Conservation (phyloP, 345 rosid genomes). For the Geranium brycei region DNA sequence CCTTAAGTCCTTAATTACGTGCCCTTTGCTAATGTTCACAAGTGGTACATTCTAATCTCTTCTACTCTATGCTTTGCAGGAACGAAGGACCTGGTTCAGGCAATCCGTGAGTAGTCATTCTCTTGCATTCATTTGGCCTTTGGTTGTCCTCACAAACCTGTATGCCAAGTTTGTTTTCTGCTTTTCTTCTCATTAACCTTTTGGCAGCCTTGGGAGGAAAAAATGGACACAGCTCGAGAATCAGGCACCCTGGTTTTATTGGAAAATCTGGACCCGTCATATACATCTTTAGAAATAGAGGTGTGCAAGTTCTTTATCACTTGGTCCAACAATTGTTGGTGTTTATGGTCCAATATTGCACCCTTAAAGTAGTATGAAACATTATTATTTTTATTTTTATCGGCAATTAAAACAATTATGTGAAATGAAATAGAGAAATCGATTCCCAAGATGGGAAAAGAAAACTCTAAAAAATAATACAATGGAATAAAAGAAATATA, state of each 20-base stretch:
- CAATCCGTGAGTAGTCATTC: conserved; percentile 22
- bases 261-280: conserved; percentile 47
- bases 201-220: conserved; percentile 37
- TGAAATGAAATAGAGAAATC: too few relatives aligned
- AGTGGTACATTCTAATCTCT: not conserved
- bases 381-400: too few relatives aligned
- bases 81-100: conserved; percentile 30
- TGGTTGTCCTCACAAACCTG: not conserved
- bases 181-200: conserved; percentile 1
- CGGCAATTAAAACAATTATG: too few relatives aligned
- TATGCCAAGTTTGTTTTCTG: not conserved
- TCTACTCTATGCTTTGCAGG: conserved; percentile 17
- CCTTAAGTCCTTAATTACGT: too few relatives aligned
- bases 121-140: not conserved
- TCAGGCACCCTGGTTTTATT: conserved; percentile 24
- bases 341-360: too few relatives aligned
- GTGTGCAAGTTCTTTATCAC: conserved; percentile 14
- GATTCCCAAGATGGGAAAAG: too few relatives aligned
- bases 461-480: too few relatives aligned
- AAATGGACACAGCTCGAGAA: conserved; percentile 23
- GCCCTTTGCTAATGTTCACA: too few relatives aligned
- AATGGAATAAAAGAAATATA: too few relatives aligned
- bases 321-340: not conserved
- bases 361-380: not conserved
- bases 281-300: conserved; percentile 45